Base-by-base conservation (phyloP, 805 yeast genomes). In the Sugiyamaella marilandica region DNA sequence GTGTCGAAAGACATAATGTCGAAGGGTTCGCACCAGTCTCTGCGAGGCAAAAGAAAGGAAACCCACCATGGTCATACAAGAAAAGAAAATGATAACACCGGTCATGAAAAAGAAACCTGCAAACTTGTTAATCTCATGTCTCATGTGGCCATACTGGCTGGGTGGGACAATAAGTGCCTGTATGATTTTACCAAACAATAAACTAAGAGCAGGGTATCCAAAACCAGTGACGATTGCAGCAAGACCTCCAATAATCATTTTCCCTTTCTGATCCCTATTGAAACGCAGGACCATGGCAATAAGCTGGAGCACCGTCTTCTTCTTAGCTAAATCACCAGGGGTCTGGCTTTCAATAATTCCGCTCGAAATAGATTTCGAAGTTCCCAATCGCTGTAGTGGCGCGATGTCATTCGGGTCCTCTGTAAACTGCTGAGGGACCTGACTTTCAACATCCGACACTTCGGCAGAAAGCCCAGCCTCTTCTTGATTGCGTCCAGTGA, bases 101-200 rank as follows among this genome's bases (percentile, higher is more conserved):
- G 69, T 52, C 68, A 69, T 64, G 57, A 69, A 68, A 55, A 66
- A 63, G 60, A 65, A 69, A 3, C 67, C 70, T 8, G 69, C 48
- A 44, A 59, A 62, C 24, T 59, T 66, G 55, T 72, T 70, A 50
- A 73, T 61, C 8, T 62, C 55, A 41, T 58, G 61, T 11, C 72
- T 65, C 74, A 72, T 70, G 11, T 63, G 49, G 11, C 45, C 54
- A 50, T 67, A 70, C 46, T 53, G 21, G n/a, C 53, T 57, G 33
- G 65, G 65, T 18, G 63, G 58, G 1, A 69, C 72, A 54, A 68
- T 67, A 50, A 73, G 60, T 1, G 71, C 63, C 11, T 60, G 52
- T 41, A 71, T 63, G 18, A 65, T 61, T 35, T 65, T 66, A n/a
- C 71, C 74, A 39, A 68, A 68, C 41, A 73, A 61, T 50, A 71